Conservation (phyloP, 1,284 basidiomycete genomes). For the Inonotus hispidus region DNA sequence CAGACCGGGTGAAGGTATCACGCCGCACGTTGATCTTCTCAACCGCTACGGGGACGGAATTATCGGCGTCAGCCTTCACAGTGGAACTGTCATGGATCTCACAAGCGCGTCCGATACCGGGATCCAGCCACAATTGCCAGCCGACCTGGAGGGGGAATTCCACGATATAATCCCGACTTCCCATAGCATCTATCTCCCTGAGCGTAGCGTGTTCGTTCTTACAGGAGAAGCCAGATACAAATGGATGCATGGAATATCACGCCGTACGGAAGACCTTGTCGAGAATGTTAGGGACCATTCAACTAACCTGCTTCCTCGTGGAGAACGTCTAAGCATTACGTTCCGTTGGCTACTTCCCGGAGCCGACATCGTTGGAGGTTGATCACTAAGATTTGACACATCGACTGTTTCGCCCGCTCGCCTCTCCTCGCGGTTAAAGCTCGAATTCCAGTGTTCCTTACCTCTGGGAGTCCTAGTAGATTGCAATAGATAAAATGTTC, state of each 20-base stretch:
- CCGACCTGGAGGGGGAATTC: neutral
- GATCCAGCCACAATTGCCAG: neutral
- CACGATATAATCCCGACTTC: neutral
- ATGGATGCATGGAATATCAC: slow-evolving; percentile 64
- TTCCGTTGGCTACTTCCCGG: slow-evolving; percentile 75
- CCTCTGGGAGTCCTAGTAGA: too few relatives aligned
- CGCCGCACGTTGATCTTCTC: slow-evolving; percentile 72
- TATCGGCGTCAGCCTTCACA: slow-evolving; percentile 69
- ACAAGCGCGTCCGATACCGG: slow-evolving; percentile 23
- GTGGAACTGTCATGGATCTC: slow-evolving; percentile 73
- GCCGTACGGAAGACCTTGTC: slow-evolving; percentile 45
- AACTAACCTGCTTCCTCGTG: slow-evolving; percentile 38
- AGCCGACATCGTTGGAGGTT: slow-evolving; percentile 62
- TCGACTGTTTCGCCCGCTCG: too few relatives aligned
- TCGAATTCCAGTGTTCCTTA: too few relatives aligned
- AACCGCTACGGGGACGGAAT: slow-evolving; percentile 76
- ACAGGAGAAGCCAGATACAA: slow-evolving; percentile 66
- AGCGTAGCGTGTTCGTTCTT: slow-evolving; percentile 63
- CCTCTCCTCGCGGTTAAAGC: too few relatives aligned
- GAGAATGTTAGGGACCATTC: slow-evolving; percentile 27
- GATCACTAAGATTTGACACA: neutral
- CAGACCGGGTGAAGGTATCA: slow-evolving; percentile 72
- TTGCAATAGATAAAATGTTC: too few relatives aligned
- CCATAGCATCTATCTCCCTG: slow-evolving; percentile 57
- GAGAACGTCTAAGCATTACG: slow-evolving; percentile 65